Conservation (phyloP, 192 early-diverging fungal genomes). For the Backusella tuberculispora region DNA sequence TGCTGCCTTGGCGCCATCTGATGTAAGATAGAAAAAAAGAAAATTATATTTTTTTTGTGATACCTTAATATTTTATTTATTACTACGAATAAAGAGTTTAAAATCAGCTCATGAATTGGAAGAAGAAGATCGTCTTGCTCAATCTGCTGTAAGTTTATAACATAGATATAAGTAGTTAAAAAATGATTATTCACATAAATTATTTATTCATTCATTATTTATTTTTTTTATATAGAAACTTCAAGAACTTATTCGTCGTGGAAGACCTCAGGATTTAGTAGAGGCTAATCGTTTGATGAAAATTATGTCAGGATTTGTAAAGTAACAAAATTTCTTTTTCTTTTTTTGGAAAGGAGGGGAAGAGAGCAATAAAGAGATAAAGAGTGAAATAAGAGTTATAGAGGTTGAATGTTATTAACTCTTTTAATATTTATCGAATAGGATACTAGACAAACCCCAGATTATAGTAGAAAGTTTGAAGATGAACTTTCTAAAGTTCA, state of each 20-base stretch:
- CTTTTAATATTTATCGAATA: slow-evolving; percentile 15
- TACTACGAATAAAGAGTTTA: slow-evolving; percentile 54
- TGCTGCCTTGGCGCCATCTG: slow-evolving; percentile 59
- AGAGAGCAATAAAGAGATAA: neutral
- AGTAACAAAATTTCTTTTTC: neutral
- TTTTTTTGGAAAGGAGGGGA: neutral
- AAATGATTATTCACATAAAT: neutral
- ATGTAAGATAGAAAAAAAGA: slow-evolving; percentile 28
- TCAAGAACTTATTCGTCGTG: slow-evolving; percentile 95
- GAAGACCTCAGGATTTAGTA: slow-evolving; percentile 88
- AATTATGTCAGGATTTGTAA: slow-evolving; percentile 93
- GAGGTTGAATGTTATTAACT: neutral
- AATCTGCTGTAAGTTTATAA: slow-evolving; percentile 67
- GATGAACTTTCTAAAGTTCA: slow-evolving; percentile 83
- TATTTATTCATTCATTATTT: no score
- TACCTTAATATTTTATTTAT: slow-evolving; percentile 13
- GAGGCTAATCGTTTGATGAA: slow-evolving; percentile 99
- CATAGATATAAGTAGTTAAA: neutral
- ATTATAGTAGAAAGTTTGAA: slow-evolving; percentile 86
- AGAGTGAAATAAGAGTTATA: no score
- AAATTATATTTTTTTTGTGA: neutral
- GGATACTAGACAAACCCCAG: slow-evolving; percentile 65
- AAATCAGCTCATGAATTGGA: slow-evolving; percentile 93
- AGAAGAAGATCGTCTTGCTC: slow-evolving; percentile 85
- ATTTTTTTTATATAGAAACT: slow-evolving; percentile 82